Evolutionary conservation across 1,284 basidiomycete genomes (phyloP), one percentile per base, ranked within the genome.

Genomic region (Rhodotorula sp.): DNA sequence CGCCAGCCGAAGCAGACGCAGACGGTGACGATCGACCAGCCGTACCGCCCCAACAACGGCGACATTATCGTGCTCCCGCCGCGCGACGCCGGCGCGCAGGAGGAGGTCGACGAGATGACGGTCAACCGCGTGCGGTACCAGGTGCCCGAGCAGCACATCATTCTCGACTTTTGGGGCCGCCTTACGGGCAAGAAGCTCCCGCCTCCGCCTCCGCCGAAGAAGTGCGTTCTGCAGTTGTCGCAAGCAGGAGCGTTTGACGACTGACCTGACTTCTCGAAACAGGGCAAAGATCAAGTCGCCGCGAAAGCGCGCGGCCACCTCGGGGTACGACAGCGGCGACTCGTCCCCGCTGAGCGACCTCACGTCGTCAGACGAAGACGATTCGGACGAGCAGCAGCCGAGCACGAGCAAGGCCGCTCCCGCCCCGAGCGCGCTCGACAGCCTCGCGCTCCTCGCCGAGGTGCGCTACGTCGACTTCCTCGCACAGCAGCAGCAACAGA

Each of bases 61-160:
- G 92, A 94, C 79, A 90, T 99, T 76, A 90, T 94, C 74, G 85
- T 98, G 74, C 86, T 92, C 49, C 89, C 91, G 46, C 84, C 88
- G 17, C 87, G 89, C 73, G 84, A 85, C 45, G 80, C 84, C 21
- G 79, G 83, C 34, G 65, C 63, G 55, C 60, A 67, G 54, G 79
- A 84, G 59, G 77, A 79, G n/a, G 80, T 80, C 64, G 84, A 85
- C 64, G 82, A 85, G 63, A 77, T 84, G 57, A 77, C 84, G 7
- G 83, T 85, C 67, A 84, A 84, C 72, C 81, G 91, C 55, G 88
- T 92, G 71, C 87, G 90, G 63, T 98, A 95, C 82, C 86, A 93
- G 74, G 89, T 99, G n/a, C 96, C 96, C 3, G 97, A 99, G 81
- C 87, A 89, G 74, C 86, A 94, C 60, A 91, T 99, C 74, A 86